These are phyloP conservation scores for Triticum turgidum DNA, from an alignment of 176 grass and related monocot species.

Conservation along the genomic window DNA sequence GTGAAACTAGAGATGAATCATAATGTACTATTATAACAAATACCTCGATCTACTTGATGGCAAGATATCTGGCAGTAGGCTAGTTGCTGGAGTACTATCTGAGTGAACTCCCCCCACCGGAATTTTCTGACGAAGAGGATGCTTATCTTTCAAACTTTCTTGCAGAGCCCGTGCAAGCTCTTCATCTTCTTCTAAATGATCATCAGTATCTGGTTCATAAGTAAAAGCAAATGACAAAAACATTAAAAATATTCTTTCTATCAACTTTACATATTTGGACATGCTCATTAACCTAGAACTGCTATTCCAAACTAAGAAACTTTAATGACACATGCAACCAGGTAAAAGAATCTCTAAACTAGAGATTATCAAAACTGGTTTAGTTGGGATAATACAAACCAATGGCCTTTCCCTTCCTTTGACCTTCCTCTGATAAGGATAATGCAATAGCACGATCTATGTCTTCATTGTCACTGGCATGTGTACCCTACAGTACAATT, in stretches of 20 bases:
- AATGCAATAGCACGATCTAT: constrained; percentile 88
- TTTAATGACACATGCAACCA: neutral
- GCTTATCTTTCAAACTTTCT: constrained; percentile 76
- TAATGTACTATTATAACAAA: constrained; percentile 29
- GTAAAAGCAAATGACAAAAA: constrained; percentile 27
- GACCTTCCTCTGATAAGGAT: constrained; percentile 76
- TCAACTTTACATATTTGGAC: constrained; percentile 1
- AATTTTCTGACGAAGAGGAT: constrained; percentile 42
- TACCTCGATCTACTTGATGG: constrained; percentile 59
- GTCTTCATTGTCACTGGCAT: constrained; percentile 58
- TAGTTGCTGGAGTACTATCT: constrained; percentile 46
- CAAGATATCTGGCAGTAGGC: constrained; percentile 33
- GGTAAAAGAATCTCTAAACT: constrained; percentile 17
- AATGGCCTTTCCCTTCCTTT: constrained; percentile 64
- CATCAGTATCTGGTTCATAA: constrained; percentile 32
- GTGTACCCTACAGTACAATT: constrained; percentile 33
- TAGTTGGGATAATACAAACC: constrained; percentile 54
- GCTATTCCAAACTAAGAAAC: constrained; percentile 11
- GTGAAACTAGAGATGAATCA: constrained; percentile 17
- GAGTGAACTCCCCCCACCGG: constrained; percentile 31
- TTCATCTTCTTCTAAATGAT: constrained; percentile 72
- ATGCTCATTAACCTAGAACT: constrained; percentile 23
- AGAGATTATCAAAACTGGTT: constrained; percentile 20
- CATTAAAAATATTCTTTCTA: constrained; percentile 19
- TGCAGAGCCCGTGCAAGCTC: constrained; percentile 77